Percentiles rank a stretch among this genome's conserved stretches.
Conservation (phyloP, 202 grass and related monocot genomes). For the Setaria italica region DNA sequence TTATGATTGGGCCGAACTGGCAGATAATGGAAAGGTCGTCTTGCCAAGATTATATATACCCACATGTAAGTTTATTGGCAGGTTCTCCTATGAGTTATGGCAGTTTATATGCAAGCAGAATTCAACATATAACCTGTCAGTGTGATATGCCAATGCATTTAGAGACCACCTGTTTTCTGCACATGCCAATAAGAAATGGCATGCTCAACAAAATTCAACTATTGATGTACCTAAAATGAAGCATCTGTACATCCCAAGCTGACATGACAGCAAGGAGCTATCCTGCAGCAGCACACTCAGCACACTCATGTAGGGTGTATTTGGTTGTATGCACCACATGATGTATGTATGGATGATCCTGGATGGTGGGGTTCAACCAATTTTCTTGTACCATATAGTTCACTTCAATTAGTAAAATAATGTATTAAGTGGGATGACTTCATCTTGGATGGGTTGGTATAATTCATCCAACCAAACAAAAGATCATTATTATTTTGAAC, state of each 20-base stretch:
- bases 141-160: constrained; percentile 10
- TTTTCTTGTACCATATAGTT: no score
- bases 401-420: no score
- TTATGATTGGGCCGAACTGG: constrained; percentile 86
- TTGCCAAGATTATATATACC: neutral
- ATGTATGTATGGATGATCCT: no score
- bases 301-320: no score
- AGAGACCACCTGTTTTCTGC: neutral
- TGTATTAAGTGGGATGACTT: no score
- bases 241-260: neutral
- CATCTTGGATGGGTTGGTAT: no score
- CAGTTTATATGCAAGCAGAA: neutral
- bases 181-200: neutral
- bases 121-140: neutral
- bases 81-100: neutral
- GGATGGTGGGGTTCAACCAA: no score
- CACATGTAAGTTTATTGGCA: neutral
- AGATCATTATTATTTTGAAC: no score
- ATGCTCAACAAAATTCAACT: neutral
- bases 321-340: no score
- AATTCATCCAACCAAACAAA: no score
- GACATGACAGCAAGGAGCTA: neutral
- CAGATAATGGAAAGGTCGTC: constrained; percentile 72
- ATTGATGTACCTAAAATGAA: neutral
- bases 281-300: no score